Conservation (phyloP, 768 basidiomycete species). For the Tulasnella sp. region DNA sequence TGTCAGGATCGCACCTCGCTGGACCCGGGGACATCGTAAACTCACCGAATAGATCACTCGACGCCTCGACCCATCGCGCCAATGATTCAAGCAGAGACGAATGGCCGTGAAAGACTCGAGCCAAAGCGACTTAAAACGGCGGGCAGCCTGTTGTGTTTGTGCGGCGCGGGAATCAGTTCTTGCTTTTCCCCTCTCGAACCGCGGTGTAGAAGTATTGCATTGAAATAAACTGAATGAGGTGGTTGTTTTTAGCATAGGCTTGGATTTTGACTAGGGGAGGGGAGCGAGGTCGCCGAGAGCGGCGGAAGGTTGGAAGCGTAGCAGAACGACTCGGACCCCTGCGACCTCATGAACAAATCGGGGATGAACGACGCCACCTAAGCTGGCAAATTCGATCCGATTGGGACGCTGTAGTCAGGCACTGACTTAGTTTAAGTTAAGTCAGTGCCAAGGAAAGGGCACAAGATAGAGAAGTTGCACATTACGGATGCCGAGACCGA, state of each 20-base stretch:
- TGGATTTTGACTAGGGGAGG: slow-evolving; percentile 30
- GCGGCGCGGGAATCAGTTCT: slow-evolving; percentile 33
- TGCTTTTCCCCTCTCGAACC: slow-evolving; percentile 35
- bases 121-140: slow-evolving; percentile 42
- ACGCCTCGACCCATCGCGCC: too few species aligned
- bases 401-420: too few species aligned
- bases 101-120: slow-evolving; percentile 41
- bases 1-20: too few species aligned
- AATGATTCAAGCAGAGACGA: slow-evolving; percentile 43
- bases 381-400: too few species aligned
- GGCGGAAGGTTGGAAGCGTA: slow-evolving; percentile 37
- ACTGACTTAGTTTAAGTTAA: too few species aligned
- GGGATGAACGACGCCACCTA: slow-evolving; percentile 37
- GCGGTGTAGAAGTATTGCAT: slow-evolving; percentile 35
- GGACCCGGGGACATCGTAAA: too few species aligned
- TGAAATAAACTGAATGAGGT: slow-evolving; percentile 32
- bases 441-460: too few species aligned
- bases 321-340: slow-evolving; percentile 41
- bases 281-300: slow-evolving; percentile 16
- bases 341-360: slow-evolving; percentile 44
- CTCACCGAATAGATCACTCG: too few species aligned
- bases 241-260: slow-evolving; percentile 31
- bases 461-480: too few species aligned
- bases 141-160: background rate
- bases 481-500: too few species aligned